Base-by-base conservation (phyloP, 2,329 filamentous ascomycete genomes). In the Alternaria angustiovoidea region DNA sequence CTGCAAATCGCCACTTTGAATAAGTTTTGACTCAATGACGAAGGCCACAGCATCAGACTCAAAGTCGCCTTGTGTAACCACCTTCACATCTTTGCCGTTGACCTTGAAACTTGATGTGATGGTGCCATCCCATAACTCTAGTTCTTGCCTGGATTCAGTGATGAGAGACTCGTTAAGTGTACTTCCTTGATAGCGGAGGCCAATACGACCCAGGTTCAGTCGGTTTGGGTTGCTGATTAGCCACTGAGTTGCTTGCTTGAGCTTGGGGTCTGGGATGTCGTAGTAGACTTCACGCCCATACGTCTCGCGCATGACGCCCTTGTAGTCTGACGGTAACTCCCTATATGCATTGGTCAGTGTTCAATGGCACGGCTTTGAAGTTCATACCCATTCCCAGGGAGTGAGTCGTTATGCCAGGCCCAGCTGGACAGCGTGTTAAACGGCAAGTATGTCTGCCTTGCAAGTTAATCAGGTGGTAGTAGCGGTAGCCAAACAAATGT, bases 141-240 rank as follows among this genome's bases (percentile, higher is more conserved):
- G 77, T 11, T 73, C 73, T 63, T 85, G 83, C 7, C 20, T 39
- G 3, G 67, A 54, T 0, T 64, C 54, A 5, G 49, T 48, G n/a
- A 72, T 70, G 2, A 53, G 42, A 3, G 65, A 61, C 14, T 52
- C 36, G 9, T 54, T 44, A 3, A 70, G n/a, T 1, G 70, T 73
- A 58, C 75, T 80, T 20, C 78, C 65, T 32, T 75, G 63, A 11
- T 85, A 74, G 18, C 75, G 70, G 22, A 85, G 74, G 2, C 84
- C 83, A 22, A 85, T 79, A 0, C 76, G 79, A 0, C 77, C 84
- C 2, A 85, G 62, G 46, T 85, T 86, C 12, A 84, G 66, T 7
- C 84, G 77, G 63, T 86, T 83, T 0, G 84, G 84, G 57, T 86
- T 86, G 47, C 78, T 75, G 24, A 84, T 84, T 0, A 86, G 67